Percentiles rank a stretch among this genome's conserved stretches.
These are phyloP conservation scores for Cadophora luteo-olivacea DNA, from an alignment of 2,329 filamentous ascomycete species.

Conservation along the genomic window DNA sequence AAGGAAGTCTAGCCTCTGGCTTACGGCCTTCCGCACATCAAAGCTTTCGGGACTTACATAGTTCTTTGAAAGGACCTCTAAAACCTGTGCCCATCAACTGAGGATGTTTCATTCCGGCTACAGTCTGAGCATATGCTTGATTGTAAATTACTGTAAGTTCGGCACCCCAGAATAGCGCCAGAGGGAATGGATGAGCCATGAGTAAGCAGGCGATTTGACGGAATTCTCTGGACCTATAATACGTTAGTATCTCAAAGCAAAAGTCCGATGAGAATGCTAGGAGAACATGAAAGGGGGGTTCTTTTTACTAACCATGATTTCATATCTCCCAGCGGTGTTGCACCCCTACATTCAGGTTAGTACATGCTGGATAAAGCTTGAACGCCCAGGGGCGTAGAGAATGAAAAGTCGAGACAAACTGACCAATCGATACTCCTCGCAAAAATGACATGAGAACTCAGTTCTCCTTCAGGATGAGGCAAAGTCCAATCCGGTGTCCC, in stretches of 20 bases:
- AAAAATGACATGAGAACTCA: conserved; percentile 74
- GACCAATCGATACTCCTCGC: conserved; percentile 74
- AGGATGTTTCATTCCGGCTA: conserved; percentile 81
- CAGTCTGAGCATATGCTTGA: conserved; percentile 67
- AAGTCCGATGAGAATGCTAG: not conserved
- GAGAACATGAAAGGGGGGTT: too few relatives aligned
- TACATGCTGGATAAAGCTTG: not conserved
- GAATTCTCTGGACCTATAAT: conserved; percentile 70
- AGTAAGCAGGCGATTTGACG: conserved; percentile 80
- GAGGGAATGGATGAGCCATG: conserved; percentile 77
- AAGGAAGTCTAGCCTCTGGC: not conserved
- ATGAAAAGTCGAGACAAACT: not conserved
- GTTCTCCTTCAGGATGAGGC: conserved; percentile 63
- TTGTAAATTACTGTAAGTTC: conserved; percentile 72
- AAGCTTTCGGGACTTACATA: conserved; percentile 54
- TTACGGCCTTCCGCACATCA: too few relatives aligned
- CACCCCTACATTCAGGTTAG: conserved; percentile 43
- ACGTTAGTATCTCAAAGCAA: not conserved
- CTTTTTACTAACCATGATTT: conserved; percentile 57
- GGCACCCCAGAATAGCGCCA: conserved; percentile 79
- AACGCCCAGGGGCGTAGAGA: not conserved
- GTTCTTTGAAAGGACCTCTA: conserved; percentile 69
- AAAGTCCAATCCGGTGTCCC: conserved; percentile 69
- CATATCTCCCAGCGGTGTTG: conserved; percentile 76
- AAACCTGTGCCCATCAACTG: conserved; percentile 61